These are phyloP conservation scores for Xylariaceae sp. DNA, from an alignment of 2,329 filamentous ascomycete species.

Conservation along the genomic window DNA sequence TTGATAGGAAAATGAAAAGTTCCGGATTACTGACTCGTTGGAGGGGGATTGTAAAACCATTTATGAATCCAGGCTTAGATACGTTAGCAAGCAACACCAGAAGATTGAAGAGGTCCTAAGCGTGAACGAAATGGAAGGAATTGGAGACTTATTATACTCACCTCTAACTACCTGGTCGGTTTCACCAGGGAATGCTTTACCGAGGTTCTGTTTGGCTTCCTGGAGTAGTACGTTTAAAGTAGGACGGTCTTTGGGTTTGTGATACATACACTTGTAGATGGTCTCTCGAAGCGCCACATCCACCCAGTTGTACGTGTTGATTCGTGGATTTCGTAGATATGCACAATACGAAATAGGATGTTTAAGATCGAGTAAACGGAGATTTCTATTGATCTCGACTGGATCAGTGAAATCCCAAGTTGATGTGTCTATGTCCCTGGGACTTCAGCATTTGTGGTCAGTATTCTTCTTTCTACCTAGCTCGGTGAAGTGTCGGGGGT, in stretches of 20 bases:
- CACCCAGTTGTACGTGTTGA: conserved; percentile 15
- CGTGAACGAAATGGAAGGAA: background rate
- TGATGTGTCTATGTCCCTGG: background rate
- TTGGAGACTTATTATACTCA: background rate
- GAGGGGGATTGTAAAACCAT: too few species aligned
- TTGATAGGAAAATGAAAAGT: conserved; percentile 21
- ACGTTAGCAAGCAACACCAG: background rate
- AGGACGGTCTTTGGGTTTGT: conserved; percentile 26
- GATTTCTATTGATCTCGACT: too few species aligned
- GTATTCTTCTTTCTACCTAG: too few species aligned
- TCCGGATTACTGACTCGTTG: conserved; percentile 7
- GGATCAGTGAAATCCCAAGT: background rate
- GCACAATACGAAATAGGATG: conserved; percentile 27
- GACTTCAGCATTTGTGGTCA: background rate
- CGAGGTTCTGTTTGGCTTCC: conserved; percentile 5
- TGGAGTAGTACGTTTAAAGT: conserved; percentile 9
- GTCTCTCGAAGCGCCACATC: conserved; percentile 19
- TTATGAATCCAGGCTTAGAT: too few species aligned
- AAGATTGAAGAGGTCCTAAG: background rate
- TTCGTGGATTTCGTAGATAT: conserved; percentile 9
- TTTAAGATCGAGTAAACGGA: background rate
- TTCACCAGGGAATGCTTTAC: conserved; percentile 4
- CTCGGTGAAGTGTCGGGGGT: too few species aligned
- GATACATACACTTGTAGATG: conserved; percentile 28
- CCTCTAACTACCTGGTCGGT: conserved; percentile 15